phyloP scores from a whole-genome alignment of 2,329 filamentous ascomycete species.

The Stachybotrys echinatus region DNA sequence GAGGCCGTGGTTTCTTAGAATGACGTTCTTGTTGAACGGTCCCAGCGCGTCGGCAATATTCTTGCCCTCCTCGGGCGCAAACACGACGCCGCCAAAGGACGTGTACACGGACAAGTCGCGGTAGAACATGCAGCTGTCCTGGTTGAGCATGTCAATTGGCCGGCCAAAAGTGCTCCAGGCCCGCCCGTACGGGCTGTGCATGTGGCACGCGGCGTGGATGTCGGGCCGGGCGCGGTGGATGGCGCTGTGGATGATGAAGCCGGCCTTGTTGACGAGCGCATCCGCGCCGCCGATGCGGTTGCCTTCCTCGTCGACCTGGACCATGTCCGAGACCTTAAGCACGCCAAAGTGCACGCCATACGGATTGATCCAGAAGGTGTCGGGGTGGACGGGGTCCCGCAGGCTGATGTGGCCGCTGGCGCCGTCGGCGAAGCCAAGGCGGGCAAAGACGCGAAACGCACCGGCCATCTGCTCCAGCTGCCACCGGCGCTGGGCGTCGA shows the following conservation, averaged over 20 bases:
- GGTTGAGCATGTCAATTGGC: conserved; percentile 63
- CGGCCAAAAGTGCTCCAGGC: conserved; percentile 61
- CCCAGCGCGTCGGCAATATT: conserved; percentile 59
- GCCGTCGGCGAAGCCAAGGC: conserved; percentile 38
- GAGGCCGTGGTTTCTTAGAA: conserved; percentile 65
- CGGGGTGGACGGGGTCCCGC: conserved; percentile 25
- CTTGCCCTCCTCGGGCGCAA: conserved; percentile 58
- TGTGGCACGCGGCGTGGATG: conserved; percentile 61
- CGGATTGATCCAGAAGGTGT: conserved; percentile 48
- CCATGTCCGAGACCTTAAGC: conserved; percentile 61
- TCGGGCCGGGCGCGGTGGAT: conserved; percentile 59
- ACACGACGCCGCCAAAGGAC: conserved; percentile 41
- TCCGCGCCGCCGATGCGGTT: conserved; percentile 56
- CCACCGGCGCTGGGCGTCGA: conserved; percentile 20
- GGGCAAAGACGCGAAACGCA: conserved; percentile 41
- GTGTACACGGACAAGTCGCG: conserved; percentile 57
- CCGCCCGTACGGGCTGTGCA: conserved; percentile 57
- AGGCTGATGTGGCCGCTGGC: conserved; percentile 36
- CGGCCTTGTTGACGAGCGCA: conserved; percentile 59
- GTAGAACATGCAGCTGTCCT: conserved; percentile 60
- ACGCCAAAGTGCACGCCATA: conserved; percentile 60
- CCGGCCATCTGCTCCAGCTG: conserved; percentile 34
- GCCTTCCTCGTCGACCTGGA: conserved; percentile 55
- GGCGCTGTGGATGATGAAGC: conserved; percentile 63
- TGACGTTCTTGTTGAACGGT: conserved; percentile 48